Conservation (phyloP, 176 grass and related monocot species). For the Otatea glauca region DNA sequence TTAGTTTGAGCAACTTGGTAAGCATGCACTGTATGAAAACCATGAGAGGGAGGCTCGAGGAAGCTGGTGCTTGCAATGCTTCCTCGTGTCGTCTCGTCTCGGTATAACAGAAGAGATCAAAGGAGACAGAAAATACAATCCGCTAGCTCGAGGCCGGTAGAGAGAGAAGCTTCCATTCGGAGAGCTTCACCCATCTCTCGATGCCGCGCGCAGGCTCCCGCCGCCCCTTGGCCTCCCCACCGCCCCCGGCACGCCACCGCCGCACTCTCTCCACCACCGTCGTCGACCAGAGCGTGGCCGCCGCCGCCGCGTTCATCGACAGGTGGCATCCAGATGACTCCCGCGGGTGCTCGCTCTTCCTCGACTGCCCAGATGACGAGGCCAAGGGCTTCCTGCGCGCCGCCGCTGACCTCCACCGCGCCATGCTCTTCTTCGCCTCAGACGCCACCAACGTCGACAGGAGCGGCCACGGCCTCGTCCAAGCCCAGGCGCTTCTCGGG, state of each 20-base stretch:
- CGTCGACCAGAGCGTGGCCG: conserved; percentile 55
- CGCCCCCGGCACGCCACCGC: neutral
- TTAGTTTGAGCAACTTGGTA: too few relatives aligned
- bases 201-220: conserved; percentile 15
- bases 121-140: too few relatives aligned
- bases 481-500: conserved; percentile 61
- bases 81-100: too few relatives aligned
- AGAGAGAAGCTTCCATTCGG: too few relatives aligned
- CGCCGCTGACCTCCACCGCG: conserved; percentile 59
- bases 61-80: too few relatives aligned
- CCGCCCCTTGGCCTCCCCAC: neutral
- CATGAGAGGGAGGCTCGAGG: too few relatives aligned
- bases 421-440: conserved; percentile 59
- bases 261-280: conserved; percentile 47
- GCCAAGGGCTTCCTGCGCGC: conserved; percentile 48
- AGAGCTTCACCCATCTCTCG: too few relatives aligned
- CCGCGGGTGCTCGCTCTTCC: conserved; percentile 33
- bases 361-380: conserved; percentile 7
- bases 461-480: conserved; percentile 31
- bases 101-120: too few relatives aligned
- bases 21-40: too few relatives aligned
- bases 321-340: conserved; percentile 54
- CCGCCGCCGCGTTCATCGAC: conserved; percentile 43
- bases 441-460: neutral
- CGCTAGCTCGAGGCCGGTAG: too few relatives aligned